Evolutionary conservation across 306 rosid genomes (phyloP).

Genomic region (Gleditsia sinensis): DNA sequence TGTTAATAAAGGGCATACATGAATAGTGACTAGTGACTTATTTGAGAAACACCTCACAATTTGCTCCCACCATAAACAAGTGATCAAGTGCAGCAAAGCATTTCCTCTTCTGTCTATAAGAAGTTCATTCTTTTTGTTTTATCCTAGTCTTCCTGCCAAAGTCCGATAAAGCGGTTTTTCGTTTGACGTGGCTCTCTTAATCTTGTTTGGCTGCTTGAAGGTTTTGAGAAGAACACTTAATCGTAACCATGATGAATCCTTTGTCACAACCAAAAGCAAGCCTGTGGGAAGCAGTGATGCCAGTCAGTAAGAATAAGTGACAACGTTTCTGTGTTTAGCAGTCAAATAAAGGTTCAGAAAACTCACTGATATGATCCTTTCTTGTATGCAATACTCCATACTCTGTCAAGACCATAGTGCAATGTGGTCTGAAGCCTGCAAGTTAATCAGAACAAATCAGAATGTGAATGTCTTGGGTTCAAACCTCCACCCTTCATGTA

Average conservation of each 20-base stretch:
- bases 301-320: background rate
- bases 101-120: background rate
- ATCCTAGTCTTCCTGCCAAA: constrained; percentile 4
- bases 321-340: background rate
- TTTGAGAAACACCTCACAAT: background rate
- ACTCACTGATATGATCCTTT: constrained; percentile 54
- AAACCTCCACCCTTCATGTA: too few relatives aligned
- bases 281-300: constrained; percentile 36
- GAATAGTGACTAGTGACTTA: background rate
- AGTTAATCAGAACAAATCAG: background rate
- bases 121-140: background rate
- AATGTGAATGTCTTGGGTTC: too few relatives aligned
- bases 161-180: background rate
- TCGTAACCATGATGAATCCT: constrained; percentile 42
- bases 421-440: constrained; percentile 49
- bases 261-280: constrained; percentile 64
- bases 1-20: too few relatives aligned
- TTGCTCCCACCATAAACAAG: background rate
- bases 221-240: constrained; percentile 15
- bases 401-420: constrained; percentile 57
- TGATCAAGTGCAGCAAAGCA: background rate
- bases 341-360: constrained; percentile 8
- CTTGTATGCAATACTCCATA: constrained; percentile 59
- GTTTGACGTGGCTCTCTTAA: background rate
- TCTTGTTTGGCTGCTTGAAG: constrained; percentile 18